A percentile compares a stretch with the other conserved stretches of the same genome.
Evolutionary conservation across 305 asterid species (phyloP).

Genomic region (Coffea humblotiana): DNA sequence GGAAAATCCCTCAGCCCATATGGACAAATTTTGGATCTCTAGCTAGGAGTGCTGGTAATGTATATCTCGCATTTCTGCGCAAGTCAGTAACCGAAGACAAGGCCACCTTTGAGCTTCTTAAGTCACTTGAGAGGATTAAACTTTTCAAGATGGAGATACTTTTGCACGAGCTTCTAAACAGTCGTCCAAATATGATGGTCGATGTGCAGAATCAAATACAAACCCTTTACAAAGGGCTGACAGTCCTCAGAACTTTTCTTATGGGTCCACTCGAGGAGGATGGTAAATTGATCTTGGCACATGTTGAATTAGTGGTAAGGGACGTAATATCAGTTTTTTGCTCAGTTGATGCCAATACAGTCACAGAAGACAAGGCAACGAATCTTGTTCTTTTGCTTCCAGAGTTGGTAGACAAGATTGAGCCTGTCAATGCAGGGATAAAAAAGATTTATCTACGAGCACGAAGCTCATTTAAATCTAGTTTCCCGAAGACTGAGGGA

Average conservation of each 20-base stretch:
- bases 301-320: background rate
- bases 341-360: background rate
- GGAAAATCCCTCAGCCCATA: background rate
- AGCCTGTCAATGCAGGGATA: conserved; percentile 3
- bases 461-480: conserved; percentile 1
- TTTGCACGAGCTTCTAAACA: background rate
- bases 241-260: conserved; percentile 2
- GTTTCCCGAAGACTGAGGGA: conserved; percentile 3
- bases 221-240: background rate
- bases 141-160: conserved; percentile 5
- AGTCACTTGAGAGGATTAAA: conserved; percentile 2
- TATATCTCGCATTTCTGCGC: background rate
- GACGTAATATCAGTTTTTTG: background rate
- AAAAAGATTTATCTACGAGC: background rate
- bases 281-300: conserved; percentile 6
- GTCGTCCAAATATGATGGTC: background rate
- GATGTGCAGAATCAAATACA: conserved; percentile 6
- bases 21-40: background rate
- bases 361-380: background rate
- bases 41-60: background rate
- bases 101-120: background rate
- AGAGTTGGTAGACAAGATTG: background rate
- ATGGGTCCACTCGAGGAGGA: background rate
- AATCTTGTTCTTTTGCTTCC: background rate
- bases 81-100: background rate